Conservation (phyloP, 2,329 filamentous ascomycete species). For the Arthrinium puccinioides region DNA sequence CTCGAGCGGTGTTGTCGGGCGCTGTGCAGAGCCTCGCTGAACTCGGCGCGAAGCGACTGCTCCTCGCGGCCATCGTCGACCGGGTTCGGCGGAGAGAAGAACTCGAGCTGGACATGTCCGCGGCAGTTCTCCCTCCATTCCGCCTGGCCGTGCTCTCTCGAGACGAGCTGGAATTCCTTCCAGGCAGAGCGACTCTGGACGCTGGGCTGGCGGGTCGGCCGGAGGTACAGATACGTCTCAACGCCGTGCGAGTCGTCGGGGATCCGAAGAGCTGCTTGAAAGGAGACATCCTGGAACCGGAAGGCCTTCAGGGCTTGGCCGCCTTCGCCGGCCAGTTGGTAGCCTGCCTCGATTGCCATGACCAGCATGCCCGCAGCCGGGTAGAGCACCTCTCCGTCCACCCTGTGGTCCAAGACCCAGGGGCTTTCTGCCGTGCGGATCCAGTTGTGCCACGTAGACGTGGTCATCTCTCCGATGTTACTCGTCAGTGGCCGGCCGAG, state of each 20-base stretch:
- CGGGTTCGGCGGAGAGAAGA: neutral
- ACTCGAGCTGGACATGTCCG: neutral
- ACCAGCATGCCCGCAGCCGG: neutral
- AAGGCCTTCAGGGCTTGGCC: neutral
- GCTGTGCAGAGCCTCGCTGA: neutral
- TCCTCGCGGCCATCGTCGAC: neutral
- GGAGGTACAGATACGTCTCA: neutral
- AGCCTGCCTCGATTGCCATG: neutral
- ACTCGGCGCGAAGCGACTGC: neutral
- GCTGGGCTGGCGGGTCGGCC: neutral
- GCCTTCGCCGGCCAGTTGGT: neutral
- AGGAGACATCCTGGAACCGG: neutral
- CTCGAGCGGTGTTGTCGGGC: neutral
- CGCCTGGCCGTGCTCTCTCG: neutral
- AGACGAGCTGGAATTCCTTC: neutral
- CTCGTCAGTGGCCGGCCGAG: neutral
- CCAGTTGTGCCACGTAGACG: neutral
- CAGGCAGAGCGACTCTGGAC: neutral
- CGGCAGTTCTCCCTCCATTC: neutral
- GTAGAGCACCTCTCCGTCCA: neutral
- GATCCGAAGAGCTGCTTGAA: neutral
- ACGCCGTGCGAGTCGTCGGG: neutral
- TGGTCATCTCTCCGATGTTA: neutral
- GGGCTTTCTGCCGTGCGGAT: neutral
- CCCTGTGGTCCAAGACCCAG: neutral